Base-by-base conservation (phyloP, 768 basidiomycete species). In the Lentinula raphanica region DNA sequence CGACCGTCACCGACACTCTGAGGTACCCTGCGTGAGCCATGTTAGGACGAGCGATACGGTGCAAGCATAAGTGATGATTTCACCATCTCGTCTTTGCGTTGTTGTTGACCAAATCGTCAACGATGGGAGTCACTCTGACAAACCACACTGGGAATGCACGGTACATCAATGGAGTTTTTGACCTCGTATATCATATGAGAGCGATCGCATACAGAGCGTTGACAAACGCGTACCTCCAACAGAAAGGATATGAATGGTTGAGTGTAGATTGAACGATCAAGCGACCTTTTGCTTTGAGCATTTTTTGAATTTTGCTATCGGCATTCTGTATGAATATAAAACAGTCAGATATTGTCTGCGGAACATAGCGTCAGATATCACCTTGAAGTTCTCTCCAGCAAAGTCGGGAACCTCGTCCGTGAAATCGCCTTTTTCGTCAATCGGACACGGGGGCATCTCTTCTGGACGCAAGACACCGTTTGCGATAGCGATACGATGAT, bases 91-190 rank as follows among this genome's bases (percentile, higher is more conserved):
- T 99, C 64, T 83, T 79, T 67, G 88, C 80, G 73, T 99, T 98
- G 72, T 97, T 95, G 28, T 81, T 78, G 5, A 98, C 91, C 46
- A 99, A 86, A 60, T 94, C 75, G 62, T 96, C 91, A 39, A 89
- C 82, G 64, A 94, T 83, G 55, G 86, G 86, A 58, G 88, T 84
- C 5, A 98, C 97, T 59, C 84, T 84, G 59, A 99, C 86, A 68
- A 98, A 98, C 97, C 97, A 99, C 5, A 83, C 88, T 38, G 96
- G 96, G 64, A 99, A 88, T 48, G 94, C 94, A 50, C 94, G 91
- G 73, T 99, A 95, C 61, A 99, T 86, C 66, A 99, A 82, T 21
- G 97, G 97, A 1, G 96, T 98, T 12, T 88, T 87, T 19, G 97
- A 98, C 68, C 94, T 95, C 31, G 15, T 17, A 15, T 27, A 13